A percentile compares a stretch with the other conserved stretches of the same genome.
phyloP scores from a whole-genome alignment of 208 protist genomes.

The Dictyostelium gargantuum region DNA sequence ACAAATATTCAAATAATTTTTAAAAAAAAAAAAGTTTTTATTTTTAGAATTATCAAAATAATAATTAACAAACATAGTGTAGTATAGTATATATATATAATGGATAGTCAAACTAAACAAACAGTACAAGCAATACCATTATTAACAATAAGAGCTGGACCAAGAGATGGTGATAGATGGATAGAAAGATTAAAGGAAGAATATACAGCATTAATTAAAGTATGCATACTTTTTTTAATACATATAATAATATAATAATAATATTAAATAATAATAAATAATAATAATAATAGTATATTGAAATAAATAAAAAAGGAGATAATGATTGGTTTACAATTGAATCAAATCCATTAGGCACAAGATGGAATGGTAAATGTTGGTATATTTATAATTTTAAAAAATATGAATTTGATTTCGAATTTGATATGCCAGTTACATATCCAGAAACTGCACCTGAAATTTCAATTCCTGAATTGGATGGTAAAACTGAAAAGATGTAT shows the following conservation, averaged over 20 bases:
- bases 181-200: slow-evolving; percentile 97
- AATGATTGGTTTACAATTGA: slow-evolving; percentile 97
- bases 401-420: slow-evolving; percentile 97
- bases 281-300: slow-evolving; percentile 93
- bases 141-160: slow-evolving; percentile 93
- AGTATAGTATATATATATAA: no score
- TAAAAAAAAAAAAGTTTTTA: no score
- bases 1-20: no score
- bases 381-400: slow-evolving; percentile 92
- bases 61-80: not conserved
- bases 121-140: slow-evolving; percentile 91
- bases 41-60: no score
- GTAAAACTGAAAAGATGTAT: slow-evolving; percentile 99
- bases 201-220: slow-evolving; percentile 93
- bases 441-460: slow-evolving; percentile 95
- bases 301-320: slow-evolving; percentile 95
- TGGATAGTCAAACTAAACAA: slow-evolving; percentile 59
- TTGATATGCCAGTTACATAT: slow-evolving; percentile 97
- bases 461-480: slow-evolving; percentile 95
- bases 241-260: no score
- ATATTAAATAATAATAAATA: no score
- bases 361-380: slow-evolving; percentile 97
- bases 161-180: slow-evolving; percentile 95
- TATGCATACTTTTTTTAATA: not conserved
- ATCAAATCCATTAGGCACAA: slow-evolving; percentile 93